These are phyloP conservation scores for Sedum album DNA, from an alignment of 164 flowering plant genomes.

Conservation along the genomic window DNA sequence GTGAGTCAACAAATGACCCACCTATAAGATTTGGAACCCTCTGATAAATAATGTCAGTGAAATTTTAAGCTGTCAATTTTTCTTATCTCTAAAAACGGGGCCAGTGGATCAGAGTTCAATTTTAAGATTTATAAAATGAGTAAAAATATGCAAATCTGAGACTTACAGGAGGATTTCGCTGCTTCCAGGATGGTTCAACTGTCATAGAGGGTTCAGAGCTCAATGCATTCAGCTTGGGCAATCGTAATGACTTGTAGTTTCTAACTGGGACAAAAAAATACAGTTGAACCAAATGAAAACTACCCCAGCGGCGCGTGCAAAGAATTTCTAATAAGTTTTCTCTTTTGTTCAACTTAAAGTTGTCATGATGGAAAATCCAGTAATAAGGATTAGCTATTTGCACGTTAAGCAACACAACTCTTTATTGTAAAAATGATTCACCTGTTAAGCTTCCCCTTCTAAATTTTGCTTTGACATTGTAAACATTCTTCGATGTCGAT, in stretches of 20 bases:
- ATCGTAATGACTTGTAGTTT: constrained; percentile 28
- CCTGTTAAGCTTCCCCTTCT: constrained; percentile 24
- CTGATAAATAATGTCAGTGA: constrained; percentile 3
- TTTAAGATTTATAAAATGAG: background rate
- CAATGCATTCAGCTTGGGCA: background rate
- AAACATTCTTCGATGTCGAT: constrained; percentile 18
- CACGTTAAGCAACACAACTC: background rate
- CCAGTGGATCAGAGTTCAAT: background rate
- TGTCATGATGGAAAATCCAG: background rate
- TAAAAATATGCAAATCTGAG: constrained; percentile 4
- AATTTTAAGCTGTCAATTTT: background rate
- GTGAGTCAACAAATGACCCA: constrained; percentile 12
- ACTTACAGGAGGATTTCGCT: constrained; percentile 36
- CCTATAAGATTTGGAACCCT: constrained; percentile 15
- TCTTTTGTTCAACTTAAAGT: background rate
- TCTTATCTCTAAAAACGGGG: background rate
- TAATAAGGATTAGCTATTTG: background rate
- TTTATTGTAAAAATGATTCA: constrained; percentile 1
- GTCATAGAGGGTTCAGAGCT: constrained; percentile 22
- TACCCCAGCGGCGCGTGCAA: background rate
- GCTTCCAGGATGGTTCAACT: constrained; percentile 36
- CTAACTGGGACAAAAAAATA: constrained; percentile 32
- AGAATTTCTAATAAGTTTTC: background rate
- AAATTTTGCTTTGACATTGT: constrained; percentile 32
- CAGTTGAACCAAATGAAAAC: background rate